Base-by-base conservation (phyloP, 2,329 filamentous ascomycete species). In the Sclerotinia nivalis region DNA sequence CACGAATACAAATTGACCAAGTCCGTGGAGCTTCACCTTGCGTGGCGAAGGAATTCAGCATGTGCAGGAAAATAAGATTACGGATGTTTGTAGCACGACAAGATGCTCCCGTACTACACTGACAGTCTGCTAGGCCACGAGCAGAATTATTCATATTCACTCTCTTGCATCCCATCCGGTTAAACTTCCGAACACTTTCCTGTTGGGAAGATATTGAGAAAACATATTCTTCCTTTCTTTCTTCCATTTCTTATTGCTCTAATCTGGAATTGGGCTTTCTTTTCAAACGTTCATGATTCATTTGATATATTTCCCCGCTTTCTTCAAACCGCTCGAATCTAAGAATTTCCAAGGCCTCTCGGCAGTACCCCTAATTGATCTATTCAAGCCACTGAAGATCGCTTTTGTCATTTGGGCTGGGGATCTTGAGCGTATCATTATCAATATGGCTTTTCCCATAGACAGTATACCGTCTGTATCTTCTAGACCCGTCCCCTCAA, bases 211-310 rank as follows among this genome's bases (percentile, higher is more conserved):
- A 40, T 28, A 40, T 52, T 20, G 31, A 40, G 15, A n/a, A 25
- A 50, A 20, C n/a, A 52, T 22, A 18, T 50, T 12, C 31, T 52
- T 64, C 10, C 61, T 65, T 28, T 65, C n/a, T 25, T 28, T 20
- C 2, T 12, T 28, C 40, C 40, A 43, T 52, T 40, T 28, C 37
- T 40, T 43, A 18, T 40, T 40, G 47, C 61, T 64, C 31, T 25
- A 64, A 64, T 64, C 60, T 50, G 47, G 60, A 52, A 64, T 52
- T 64, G 60, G 20, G 60, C 60, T 52, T 66, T 28, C 34, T 56
- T 22, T 28, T 43, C 34, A 45, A 66, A 43, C 18, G 5, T 43
- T 56, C 15, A 25, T 66, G n/a, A 56, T 54, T 40, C 49, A n/a
- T 66, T 56, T 45, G 31, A 56, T 43, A 68, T 28, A 55, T 60